These are phyloP conservation scores for Fennellomyces sp. DNA, from an alignment of 371 early-diverging fungal species.

Conservation along the genomic window DNA sequence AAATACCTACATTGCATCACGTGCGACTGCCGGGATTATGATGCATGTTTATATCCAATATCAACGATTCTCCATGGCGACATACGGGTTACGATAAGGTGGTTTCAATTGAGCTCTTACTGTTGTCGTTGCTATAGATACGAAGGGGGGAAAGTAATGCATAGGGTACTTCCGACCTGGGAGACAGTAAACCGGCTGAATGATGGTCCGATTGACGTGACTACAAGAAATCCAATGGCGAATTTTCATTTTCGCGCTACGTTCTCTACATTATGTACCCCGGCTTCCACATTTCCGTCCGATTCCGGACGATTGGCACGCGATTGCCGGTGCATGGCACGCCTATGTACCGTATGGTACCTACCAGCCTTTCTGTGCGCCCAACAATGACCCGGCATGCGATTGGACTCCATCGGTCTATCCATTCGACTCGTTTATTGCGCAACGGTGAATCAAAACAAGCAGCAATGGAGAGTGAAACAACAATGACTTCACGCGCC, in stretches of 20 bases:
- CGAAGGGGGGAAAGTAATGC: too few species aligned
- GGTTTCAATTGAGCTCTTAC: too few species aligned
- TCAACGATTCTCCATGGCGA: too few species aligned
- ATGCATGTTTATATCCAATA: too few species aligned
- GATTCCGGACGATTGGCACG: slow-evolving; percentile 20
- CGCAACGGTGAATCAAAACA: slow-evolving; percentile 23
- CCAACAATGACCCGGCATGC: slow-evolving; percentile 6
- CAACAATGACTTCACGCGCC: slow-evolving; percentile 46
- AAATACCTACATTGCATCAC: too few species aligned
- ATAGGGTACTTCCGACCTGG: too few species aligned
- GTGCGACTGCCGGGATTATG: too few species aligned
- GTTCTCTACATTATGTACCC: neutral
- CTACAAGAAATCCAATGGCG: neutral
- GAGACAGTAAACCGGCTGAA: too few species aligned
- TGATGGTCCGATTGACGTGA: slow-evolving; percentile 3
- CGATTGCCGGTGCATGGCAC: slow-evolving; percentile 11
- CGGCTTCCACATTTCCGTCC: neutral
- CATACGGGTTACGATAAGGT: too few species aligned
- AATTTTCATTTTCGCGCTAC: neutral
- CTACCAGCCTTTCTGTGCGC: slow-evolving; percentile 5
- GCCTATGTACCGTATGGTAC: slow-evolving; percentile 5
- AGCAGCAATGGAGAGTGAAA: slow-evolving; percentile 30
- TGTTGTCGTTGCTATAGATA: too few species aligned
- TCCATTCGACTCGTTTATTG: slow-evolving; percentile 10
- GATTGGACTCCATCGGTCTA: neutral